Percentiles rank a stretch among this genome's conserved stretches.
These are phyloP conservation scores for Tricholoma saponaceum DNA, from an alignment of 768 basidiomycete genomes.

Conservation along the genomic window DNA sequence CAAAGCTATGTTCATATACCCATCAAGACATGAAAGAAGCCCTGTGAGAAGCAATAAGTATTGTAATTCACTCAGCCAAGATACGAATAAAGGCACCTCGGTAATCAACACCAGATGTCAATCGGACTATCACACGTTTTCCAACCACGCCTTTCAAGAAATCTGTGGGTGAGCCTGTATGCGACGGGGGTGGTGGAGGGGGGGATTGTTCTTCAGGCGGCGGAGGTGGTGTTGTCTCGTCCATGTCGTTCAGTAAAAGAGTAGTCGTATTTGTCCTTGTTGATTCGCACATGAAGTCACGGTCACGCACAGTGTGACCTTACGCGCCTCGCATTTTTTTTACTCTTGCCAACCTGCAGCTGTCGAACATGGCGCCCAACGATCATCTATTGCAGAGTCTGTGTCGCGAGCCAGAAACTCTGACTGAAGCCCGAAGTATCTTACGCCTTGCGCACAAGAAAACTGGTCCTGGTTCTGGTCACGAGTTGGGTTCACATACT, in stretches of 20 bases:
- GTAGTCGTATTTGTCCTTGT: background rate
- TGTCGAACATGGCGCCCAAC: constrained; percentile 18
- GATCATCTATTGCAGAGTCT: constrained; percentile 25
- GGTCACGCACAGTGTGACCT: background rate
- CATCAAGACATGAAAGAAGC: constrained; percentile 90
- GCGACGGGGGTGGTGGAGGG: constrained; percentile 42
- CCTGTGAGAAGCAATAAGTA: constrained; percentile 41
- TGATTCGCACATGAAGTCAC: no score
- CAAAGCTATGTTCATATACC: constrained; percentile 98
- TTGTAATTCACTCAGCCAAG: background rate
- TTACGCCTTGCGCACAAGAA: constrained; percentile 33
- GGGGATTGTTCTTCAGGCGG: constrained; percentile 33
- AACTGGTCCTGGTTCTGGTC: constrained; percentile 49
- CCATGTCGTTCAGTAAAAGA: constrained; percentile 6
- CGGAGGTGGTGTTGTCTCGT: constrained; percentile 22
- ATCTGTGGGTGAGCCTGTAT: constrained; percentile 83
- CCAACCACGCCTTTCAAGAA: constrained; percentile 95
- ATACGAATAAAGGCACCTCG: constrained; percentile 49
- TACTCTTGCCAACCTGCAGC: no score
- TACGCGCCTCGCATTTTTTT: no score
- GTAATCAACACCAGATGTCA: constrained; percentile 93
- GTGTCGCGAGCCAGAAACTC: constrained; percentile 30
- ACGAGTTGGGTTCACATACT: constrained; percentile 32
- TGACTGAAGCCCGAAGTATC: constrained; percentile 27
- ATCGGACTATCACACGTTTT: constrained; percentile 88